phyloP scores from a whole-genome alignment of 2,329 filamentous ascomycete genomes.

The Pestalotiopsis sp. region DNA sequence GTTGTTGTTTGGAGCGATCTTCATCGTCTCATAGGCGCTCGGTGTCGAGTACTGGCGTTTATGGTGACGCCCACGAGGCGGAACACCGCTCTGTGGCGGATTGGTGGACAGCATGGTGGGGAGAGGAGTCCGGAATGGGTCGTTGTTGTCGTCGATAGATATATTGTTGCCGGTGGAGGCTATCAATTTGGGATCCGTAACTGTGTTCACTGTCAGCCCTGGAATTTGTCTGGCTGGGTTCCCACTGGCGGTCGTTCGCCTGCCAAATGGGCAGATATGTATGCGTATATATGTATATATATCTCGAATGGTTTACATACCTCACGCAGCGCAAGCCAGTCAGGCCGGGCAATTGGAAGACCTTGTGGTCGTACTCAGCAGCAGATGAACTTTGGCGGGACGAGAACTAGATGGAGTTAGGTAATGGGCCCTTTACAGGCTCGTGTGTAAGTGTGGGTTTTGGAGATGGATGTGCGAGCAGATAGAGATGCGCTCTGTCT shows the following conservation, averaged over 20 bases:
- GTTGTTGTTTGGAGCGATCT: constrained; percentile 64
- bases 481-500: neutral
- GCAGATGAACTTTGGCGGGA: constrained; percentile 32
- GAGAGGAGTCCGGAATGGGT: constrained; percentile 67
- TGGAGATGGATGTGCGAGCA: neutral
- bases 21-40: constrained; percentile 74
- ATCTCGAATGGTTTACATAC: constrained; percentile 20
- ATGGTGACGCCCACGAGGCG: constrained; percentile 75
- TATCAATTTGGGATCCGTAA: constrained; percentile 46
- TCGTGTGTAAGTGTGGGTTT: constrained; percentile 8
- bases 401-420: constrained; percentile 30
- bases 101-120: constrained; percentile 77
- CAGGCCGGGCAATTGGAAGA: constrained; percentile 33
- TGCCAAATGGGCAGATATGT: neutral
- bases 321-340: constrained; percentile 41
- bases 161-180: constrained; percentile 29
- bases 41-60: constrained; percentile 88
- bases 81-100: constrained; percentile 67
- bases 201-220: constrained; percentile 34
- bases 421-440: constrained; percentile 15
- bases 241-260: neutral
- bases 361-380: constrained; percentile 32
- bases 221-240: constrained; percentile 9
- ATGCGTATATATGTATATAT: neutral
- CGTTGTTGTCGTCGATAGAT: constrained; percentile 52